Base-by-base conservation (phyloP, 2,329 filamentous ascomycete species). In the Metarhizium robertsii region DNA sequence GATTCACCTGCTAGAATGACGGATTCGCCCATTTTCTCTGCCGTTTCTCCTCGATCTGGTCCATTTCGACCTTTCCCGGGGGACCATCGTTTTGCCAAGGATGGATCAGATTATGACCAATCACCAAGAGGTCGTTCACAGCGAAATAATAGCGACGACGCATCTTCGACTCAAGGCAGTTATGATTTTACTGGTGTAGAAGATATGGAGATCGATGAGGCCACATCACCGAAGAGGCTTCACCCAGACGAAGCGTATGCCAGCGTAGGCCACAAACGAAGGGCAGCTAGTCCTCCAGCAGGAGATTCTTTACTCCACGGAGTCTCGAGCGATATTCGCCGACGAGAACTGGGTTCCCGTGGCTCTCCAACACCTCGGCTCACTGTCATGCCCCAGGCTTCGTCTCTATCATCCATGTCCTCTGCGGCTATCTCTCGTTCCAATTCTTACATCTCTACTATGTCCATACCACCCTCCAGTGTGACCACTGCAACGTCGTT, bases 141-240 rank as follows among this genome's bases (percentile, higher is more conserved):
- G 57, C 73, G 79, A 54, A 78, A 75, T 36, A 79, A 81, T 57
- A 81, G 79, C 55, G 79, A 81, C 51, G 79, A 79, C 55, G 72
- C 71, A 14, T 74, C 72, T 1, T 75, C 75, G 2, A 73, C 69
- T 10, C 73, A 75, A 48, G 72, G 73, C 8, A 74, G 71, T 58
- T 76, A 75, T 55, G 75, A 77, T 1, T 71, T 67, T 53, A 63
- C 62, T 40, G 63, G 61, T 1, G 60, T 61, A 18, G 72, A 75
- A 18, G 76, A 79, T n/a, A 71, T 70, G 62, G 77, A 79, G 1
- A 77, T 75, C 29, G 79, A 81, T 10, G 79, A 81, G 66, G 76
- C 65, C 65, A 75, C 60, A 60, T 78, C 61, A 62, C 74, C 78
- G 65, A 81, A 65, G 73, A 75, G 69, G 66, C 71, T 80, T 8